phyloP scores from a whole-genome alignment of 164 flowering plant species.

The Echeveria elegans region DNA sequence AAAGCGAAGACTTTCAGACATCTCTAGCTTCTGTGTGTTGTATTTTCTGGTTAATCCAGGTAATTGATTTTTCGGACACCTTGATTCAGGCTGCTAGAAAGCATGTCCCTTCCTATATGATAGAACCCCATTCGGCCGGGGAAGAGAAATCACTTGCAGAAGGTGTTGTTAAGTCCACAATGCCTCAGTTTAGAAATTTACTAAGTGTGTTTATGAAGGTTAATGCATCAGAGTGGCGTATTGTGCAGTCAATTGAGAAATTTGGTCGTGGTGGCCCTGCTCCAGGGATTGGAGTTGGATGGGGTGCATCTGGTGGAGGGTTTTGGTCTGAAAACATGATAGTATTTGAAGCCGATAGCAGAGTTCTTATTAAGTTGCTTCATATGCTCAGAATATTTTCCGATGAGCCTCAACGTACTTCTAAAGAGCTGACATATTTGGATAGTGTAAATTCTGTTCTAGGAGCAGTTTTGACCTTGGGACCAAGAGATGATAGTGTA shows the following conservation, averaged over 20 bases:
- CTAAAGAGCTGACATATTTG: constrained; percentile 25
- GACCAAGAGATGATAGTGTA: constrained; percentile 47
- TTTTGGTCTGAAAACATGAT: constrained; percentile 65
- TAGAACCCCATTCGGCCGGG: constrained; percentile 13
- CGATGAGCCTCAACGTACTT: constrained; percentile 11
- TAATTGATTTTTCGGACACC: constrained; percentile 35
- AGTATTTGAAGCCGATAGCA: constrained; percentile 52
- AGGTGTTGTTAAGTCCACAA: constrained; percentile 41
- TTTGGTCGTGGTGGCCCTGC: constrained; percentile 96
- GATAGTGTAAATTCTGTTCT: constrained; percentile 39
- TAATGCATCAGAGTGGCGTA: constrained; percentile 38
- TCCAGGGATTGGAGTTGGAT: constrained; percentile 89
- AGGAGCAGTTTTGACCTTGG: constrained; percentile 35
- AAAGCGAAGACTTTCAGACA: constrained; percentile 27
- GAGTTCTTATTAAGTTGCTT: constrained; percentile 44
- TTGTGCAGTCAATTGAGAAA: constrained; percentile 43
- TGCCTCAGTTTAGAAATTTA: constrained; percentile 31
- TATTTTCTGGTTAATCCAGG: constrained; percentile 49
- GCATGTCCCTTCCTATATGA: constrained; percentile 9
- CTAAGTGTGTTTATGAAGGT: constrained; percentile 26
- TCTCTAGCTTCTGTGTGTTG: constrained; percentile 66
- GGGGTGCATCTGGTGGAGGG: constrained; percentile 91
- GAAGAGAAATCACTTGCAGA: constrained; percentile 48
- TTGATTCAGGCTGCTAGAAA: constrained; percentile 39
- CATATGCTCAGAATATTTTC: constrained; percentile 23